Conservation (phyloP, 306 rosid genomes). For the Pachyrhizus erosus region DNA sequence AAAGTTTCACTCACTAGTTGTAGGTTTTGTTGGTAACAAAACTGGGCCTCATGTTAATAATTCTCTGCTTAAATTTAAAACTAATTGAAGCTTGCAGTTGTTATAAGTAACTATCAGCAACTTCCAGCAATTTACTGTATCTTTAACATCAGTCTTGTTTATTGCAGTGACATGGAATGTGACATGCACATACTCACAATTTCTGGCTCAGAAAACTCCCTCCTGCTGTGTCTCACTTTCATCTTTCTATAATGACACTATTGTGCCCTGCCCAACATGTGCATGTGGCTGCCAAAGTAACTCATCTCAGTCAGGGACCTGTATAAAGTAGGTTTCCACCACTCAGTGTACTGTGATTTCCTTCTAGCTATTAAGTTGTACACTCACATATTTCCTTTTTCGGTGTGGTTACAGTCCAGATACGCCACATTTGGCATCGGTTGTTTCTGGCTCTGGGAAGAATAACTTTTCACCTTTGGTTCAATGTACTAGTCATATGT, state of each 20-base stretch:
- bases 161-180: constrained; percentile 92
- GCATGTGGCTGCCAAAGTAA: constrained; percentile 79
- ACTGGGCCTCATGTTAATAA: background rate
- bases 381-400: constrained; percentile 30
- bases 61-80: background rate
- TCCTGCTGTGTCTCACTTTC: constrained; percentile 88
- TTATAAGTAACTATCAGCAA: background rate
- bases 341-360: background rate
- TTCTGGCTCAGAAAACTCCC: constrained; percentile 78
- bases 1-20: background rate
- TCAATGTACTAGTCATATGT: constrained; percentile 86
- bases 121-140: background rate
- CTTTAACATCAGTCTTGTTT: constrained; percentile 26
- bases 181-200: constrained; percentile 87
- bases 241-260: constrained; percentile 81
- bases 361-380: background rate
- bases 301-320: constrained; percentile 57
- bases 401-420: constrained; percentile 51
- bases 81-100: background rate
- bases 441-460: constrained; percentile 59
- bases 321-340: constrained; percentile 66
- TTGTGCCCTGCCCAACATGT: constrained; percentile 79
- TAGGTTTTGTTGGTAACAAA: constrained; percentile 19
- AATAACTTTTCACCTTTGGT: constrained; percentile 65
- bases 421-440: constrained; percentile 75